Evolutionary conservation across 1,284 basidiomycete genomes (phyloP), one percentile per base, ranked within the genome.

Genomic region (Afroboletus lepidellus): DNA sequence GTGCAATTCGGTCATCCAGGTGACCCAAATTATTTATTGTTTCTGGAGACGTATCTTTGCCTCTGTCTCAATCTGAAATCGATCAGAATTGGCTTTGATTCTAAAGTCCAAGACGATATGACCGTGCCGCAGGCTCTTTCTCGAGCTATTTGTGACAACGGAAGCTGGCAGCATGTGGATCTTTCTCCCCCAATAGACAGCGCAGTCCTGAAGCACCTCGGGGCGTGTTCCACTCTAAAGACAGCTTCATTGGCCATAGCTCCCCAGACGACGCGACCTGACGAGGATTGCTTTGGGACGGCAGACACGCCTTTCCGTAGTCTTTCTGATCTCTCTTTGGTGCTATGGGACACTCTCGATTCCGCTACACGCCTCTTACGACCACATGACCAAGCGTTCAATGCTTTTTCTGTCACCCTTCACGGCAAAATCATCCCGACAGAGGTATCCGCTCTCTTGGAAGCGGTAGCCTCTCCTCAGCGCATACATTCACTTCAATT

Each of bases 401-500:
- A 27, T 6, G 11, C 16, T 4, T 57, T 56, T 6, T 23, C 8
- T 8, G 34, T 52, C 30, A 41, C 32, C 5, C 18, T 51, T 13
- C 8, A 4, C 12, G 16, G 12, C 29, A 24, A n/a, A 23, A 8
- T n/a, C 3, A 11, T 29, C 16, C 3, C 23, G 6, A 5, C 8
- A 12, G 55, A 56, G 9, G 36, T 56, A 25, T 51, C 33, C 7
- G 16, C 45, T 1, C 27, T 52, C 41, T 11, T 57, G 2, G 29
- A 12, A 5, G 46, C 41, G 4, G 37, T 51, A 8, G 43, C 43
- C n/a, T 55, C 54, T 6, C 48, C 36, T 29, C 53, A 11, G 5
- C 54, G 54, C 18, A 32, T 39, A 30, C 34, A 23, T 18, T 55
- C 53, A 2, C 45, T 56, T n/a, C 45, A 34, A 18, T 42, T 42